Evolutionary conservation across 768 basidiomycete species (phyloP), one percentile per base, ranked within the genome.

Genomic region (Boletus sp.): DNA sequence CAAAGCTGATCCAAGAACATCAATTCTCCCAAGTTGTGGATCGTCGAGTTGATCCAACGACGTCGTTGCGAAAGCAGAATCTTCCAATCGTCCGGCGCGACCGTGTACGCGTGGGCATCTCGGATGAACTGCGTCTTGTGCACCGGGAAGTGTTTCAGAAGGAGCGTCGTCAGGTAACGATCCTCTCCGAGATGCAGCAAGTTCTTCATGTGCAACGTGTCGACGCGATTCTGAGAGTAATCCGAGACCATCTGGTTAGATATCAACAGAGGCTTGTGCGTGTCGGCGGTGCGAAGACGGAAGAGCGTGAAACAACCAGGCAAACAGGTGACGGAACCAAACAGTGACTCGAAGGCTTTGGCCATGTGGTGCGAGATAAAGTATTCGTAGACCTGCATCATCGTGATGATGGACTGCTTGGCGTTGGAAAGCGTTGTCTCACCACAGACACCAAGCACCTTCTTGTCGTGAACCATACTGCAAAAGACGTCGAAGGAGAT

Each of bases 321-420:
- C 58, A 98, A 80, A 83, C 97, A 99, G 41, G 95, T 98, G 59
- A 99, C 96, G 14, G 94, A 97, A 48, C 95, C 95, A 68, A 99
- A 99, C 10, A 98, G 80, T 64, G 84, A 87, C 75, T 98, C 97
- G 75, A 99, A 98, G 2, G 96, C 93, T 73, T 99, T 99, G 49
- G 97, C 93, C 81, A 99, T 87, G 74, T 98, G 94, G 76, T 99
- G 97, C 0, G 94, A 98, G 65, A 99, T 94, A 78, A 93, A 99
- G 81, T 98, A 98, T 70, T 98, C 96, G 78, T 98, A 98, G 33
- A 98, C 96, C 79, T 98, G 94, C 89, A 95, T 92, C 94, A 97
- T 97, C 9, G 94, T 97, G 60, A 95, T 88, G 67, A 95, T 80
- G 1, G 95, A 97, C 71, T 94, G 90, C 71, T 97, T 96, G 17